Base-by-base conservation (phyloP, 352 stramenopile species). In the Phytophthora ohioensis region DNA sequence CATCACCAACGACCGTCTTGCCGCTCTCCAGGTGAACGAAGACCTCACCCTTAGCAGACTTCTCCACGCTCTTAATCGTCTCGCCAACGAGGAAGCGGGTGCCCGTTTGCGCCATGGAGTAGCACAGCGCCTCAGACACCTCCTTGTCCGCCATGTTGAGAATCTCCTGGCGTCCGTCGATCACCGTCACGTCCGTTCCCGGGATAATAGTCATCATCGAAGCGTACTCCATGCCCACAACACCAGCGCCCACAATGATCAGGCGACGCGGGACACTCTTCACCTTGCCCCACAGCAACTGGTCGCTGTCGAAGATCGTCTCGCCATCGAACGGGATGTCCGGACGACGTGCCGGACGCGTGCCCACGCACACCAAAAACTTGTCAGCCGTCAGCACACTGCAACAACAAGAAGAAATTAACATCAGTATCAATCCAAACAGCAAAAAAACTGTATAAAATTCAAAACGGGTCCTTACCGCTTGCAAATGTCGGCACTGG, bases 211-310 rank as follows among this genome's bases (percentile, higher is more conserved):
- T 94, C 75, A 97, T 94, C 90, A 97, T 97, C 15, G 85, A 94
- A 12, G 91, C 91, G 53, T 97, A 97, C 56, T 97, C 91, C 89
- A 97, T 97, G n/a, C 91, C 91, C 43, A 97, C 91, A 42, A 97
- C 91, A 12, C 91, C 91, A 8, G 88, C 91, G 11, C 91, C 91
- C 5, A 94, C 88, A 51, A 95, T 73, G 42, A 95, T 94, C 54
- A 95, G 64, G 30, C 87, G 86, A 67, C 91, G 90, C 5, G 88
- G 88, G 1, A 94, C 88, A 5, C 75, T 76, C 56, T 88, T 85
- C 4, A 95, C 77, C 8, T 81, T 83, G 35, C 88, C 88, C 86
- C 86, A 95, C n/a, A 95, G 76, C 63, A 95, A 64, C 73, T 95
- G 86, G 67, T 95, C 88, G 31, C 85, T 93, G 68, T 95, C 88